Evolutionary conservation across 768 basidiomycete species (phyloP).

Genomic region (Trametopsis cervina): DNA sequence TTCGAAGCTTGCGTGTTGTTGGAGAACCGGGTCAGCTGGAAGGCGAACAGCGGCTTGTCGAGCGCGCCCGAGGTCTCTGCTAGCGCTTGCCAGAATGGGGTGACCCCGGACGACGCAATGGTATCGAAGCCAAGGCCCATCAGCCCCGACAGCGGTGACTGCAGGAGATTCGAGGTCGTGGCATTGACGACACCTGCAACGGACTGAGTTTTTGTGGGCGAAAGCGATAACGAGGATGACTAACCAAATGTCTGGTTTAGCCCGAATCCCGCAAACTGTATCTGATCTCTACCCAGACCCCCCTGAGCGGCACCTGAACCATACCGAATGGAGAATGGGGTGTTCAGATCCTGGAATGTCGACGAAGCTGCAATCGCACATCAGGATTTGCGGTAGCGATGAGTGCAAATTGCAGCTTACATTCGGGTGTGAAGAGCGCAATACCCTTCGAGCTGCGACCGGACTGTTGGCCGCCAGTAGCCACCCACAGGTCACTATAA

Average conservation of each 20-base stretch:
- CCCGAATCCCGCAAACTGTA: conserved; percentile 87
- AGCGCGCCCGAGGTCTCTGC: conserved; percentile 48
- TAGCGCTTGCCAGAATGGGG: conserved; percentile 84
- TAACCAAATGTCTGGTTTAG: conserved; percentile 73
- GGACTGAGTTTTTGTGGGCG: not conserved
- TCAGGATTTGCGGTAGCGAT: not conserved
- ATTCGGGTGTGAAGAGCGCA: conserved; percentile 8
- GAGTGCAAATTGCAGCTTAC: conserved; percentile 5
- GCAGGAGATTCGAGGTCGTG: conserved; percentile 55
- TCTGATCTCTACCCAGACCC: conserved; percentile 58
- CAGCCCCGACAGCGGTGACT: conserved; percentile 76
- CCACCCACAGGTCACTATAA: conserved; percentile 14
- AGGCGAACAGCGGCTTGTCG: conserved; percentile 71
- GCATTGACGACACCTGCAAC: conserved; percentile 37
- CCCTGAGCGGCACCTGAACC: conserved; percentile 79
- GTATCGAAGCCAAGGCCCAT: conserved; percentile 79
- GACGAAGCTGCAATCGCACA: conserved; percentile 45
- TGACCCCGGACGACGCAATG: conserved; percentile 65
- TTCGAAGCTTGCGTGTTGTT: conserved; percentile 23
- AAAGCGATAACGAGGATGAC: conserved; percentile 3
- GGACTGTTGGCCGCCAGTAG: not conserved
- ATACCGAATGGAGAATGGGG: conserved; percentile 65
- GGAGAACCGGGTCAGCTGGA: conserved; percentile 65
- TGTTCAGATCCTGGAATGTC: conserved; percentile 49
- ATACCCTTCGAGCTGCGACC: conserved; percentile 1